These are phyloP conservation scores for Cyberlindnera nakhonratchasimensis DNA, from an alignment of 805 yeast genomes.

Conservation along the genomic window DNA sequence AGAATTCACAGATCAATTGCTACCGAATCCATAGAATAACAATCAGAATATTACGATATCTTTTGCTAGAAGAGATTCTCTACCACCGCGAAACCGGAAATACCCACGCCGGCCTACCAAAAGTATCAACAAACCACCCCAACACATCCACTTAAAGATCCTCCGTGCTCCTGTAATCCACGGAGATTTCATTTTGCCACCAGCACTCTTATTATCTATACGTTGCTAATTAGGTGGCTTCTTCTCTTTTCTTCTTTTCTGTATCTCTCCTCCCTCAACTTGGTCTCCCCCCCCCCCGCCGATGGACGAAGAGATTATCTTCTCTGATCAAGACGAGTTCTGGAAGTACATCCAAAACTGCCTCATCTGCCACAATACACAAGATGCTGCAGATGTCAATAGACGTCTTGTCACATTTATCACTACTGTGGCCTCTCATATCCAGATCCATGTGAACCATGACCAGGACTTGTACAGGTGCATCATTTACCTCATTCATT, in stretches of 20 bases:
- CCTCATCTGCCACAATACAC: slow-evolving; percentile 10
- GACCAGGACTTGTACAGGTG: slow-evolving; percentile 36
- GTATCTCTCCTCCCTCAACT: background rate
- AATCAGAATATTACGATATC: too few relatives aligned
- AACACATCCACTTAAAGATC: too few relatives aligned
- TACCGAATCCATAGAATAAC: too few relatives aligned
- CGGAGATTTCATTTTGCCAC: too few relatives aligned
- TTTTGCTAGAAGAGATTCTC: too few relatives aligned
- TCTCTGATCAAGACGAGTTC: slow-evolving; percentile 20
- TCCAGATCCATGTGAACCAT: slow-evolving; percentile 22
- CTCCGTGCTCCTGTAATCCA: too few relatives aligned
- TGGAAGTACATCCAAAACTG: slow-evolving; percentile 19
- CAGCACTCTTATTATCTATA: too few relatives aligned
- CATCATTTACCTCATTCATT: slow-evolving; percentile 32
- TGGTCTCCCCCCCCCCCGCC: background rate
- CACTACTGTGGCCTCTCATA: slow-evolving; percentile 25
- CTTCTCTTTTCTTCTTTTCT: background rate
- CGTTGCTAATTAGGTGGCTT: background rate
- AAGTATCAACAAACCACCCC: too few relatives aligned
- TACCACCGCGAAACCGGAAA: too few relatives aligned
- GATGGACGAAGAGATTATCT: slow-evolving; percentile 24
- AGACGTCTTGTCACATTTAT: slow-evolving; percentile 21
- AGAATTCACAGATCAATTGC: background rate
- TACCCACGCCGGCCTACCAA: too few relatives aligned
- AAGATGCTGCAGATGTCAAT: slow-evolving; percentile 19